phyloP scores from a whole-genome alignment of 2,329 filamentous ascomycete genomes.

The Penicillium sp. region DNA sequence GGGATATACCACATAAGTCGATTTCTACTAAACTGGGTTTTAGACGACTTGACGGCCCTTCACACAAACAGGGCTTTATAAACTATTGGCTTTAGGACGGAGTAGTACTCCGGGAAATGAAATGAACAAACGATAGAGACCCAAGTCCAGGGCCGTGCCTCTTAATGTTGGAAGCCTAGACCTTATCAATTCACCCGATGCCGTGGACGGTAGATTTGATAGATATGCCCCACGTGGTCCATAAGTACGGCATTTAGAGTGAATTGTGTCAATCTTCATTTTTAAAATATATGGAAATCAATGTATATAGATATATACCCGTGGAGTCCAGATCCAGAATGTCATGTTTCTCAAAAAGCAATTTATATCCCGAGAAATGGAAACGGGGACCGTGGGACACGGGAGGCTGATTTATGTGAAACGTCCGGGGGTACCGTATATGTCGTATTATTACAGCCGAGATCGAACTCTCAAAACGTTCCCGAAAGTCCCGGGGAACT shows the following conservation, averaged over 20 bases:
- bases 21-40: not conserved
- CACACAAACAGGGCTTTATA: not conserved
- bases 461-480: not conserved
- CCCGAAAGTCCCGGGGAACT: not conserved
- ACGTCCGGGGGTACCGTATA: not conserved
- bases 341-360: not conserved
- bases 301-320: not conserved
- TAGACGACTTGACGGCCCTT: not conserved
- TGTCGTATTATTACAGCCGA: slow-evolving; percentile 1
- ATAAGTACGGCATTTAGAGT: not conserved
- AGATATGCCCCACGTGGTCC: not conserved
- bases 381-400: not conserved
- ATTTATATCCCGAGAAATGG: slow-evolving; percentile 4
- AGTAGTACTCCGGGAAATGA: not conserved
- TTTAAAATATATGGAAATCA: not conserved
- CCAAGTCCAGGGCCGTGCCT: not conserved
- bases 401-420: slow-evolving; percentile 6
- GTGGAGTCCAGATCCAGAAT: not conserved
- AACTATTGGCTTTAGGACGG: not conserved
- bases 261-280: not conserved
- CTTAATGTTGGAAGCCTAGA: not conserved
- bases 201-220: not conserved
- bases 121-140: not conserved
- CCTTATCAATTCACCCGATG: not conserved
- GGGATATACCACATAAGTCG: not conserved